Evolutionary conservation across 1,284 basidiomycete genomes (phyloP), one percentile per base, ranked within the genome.

Genomic region (Sporisorium graminicola): DNA sequence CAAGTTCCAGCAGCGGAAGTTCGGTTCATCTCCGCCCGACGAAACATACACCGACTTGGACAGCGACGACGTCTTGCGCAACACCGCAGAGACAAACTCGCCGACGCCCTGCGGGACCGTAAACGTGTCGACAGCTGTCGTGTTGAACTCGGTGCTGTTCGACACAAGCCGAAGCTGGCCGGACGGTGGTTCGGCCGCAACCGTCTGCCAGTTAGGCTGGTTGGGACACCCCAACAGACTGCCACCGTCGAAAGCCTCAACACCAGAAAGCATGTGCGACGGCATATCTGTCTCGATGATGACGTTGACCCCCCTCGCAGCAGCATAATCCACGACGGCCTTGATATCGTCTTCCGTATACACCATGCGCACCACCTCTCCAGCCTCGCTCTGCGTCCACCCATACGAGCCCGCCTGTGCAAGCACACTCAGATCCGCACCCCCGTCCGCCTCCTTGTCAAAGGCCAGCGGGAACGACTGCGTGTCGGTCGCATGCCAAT

Each of bases 21-120:
- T 94, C 70, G 94, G 85, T 86, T 95, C 93, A 82, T 95, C 94
- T 0, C 93, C 93, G 2, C 94, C 94, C 0, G 92, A 92, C 74
- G 90, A 90, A 83, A 95, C 90, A 65, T 92, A 88, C 26, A 84
- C 88, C 18, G 90, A 90, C 0, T 90, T 89, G 73, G 92, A 88
- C 40, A 89, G 84, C 20, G 86, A 81, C 1, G 89, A 52, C 7
- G 53, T 37, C 29, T 70, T 66, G 13, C 40, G 24, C 26, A 80
- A 68, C 59, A 54, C 77, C 51, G 78, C 80, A 27, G 82, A 69
- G 20, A 82, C 79, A 16, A 80, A 72, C 1, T 56, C 46, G 3
- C 63, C 62, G 5, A 86, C 77, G 4, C 76, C 61, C 1, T 76
- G 73, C 71, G 91, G 88, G 31, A 92, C 81, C 31, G 43, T 55